Evolutionary conservation across 108 stramenopile species (phyloP).

Genomic region (Craspedostauros australis): DNA sequence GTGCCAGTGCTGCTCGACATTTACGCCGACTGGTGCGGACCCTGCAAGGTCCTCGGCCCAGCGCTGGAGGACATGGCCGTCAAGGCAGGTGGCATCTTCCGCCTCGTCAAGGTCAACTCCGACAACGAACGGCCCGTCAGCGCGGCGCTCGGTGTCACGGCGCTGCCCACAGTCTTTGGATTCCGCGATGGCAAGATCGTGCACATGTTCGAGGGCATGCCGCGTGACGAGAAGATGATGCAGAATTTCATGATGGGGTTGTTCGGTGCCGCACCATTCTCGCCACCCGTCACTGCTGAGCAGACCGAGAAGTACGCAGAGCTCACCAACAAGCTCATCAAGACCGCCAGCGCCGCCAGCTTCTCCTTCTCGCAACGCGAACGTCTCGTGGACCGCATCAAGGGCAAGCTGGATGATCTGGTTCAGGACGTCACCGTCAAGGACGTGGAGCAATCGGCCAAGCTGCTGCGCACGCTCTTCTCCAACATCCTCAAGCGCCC

Average conservation of each 20-base stretch:
- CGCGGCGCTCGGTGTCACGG: slow-evolving; percentile 68
- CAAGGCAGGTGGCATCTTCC: slow-evolving; percentile 73
- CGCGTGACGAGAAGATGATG: slow-evolving; percentile 57
- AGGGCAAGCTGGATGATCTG: slow-evolving; percentile 50
- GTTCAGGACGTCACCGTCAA: slow-evolving; percentile 47
- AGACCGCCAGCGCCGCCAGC: slow-evolving; percentile 56
- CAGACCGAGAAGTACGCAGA: slow-evolving; percentile 53
- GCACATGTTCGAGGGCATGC: slow-evolving; percentile 80
- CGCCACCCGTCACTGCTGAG: slow-evolving; percentile 53
- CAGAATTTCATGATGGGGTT: slow-evolving; percentile 81
- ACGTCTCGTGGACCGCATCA: slow-evolving; percentile 51
- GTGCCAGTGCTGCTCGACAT: slow-evolving; percentile 82
- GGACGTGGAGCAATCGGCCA: slow-evolving; percentile 68
- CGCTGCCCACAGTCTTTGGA: slow-evolving; percentile 82
- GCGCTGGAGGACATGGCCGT: slow-evolving; percentile 79
- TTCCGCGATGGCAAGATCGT: slow-evolving; percentile 74
- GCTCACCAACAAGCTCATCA: slow-evolving; percentile 56
- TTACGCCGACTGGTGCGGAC: slow-evolving; percentile 80
- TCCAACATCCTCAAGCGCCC: slow-evolving; percentile 69
- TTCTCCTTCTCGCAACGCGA: slow-evolving; percentile 79
- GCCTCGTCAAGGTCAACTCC: slow-evolving; percentile 82
- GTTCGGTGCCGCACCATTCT: slow-evolving; percentile 49
- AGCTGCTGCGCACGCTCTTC: slow-evolving; percentile 55
- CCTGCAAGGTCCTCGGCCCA: slow-evolving; percentile 79
- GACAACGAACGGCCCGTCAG: slow-evolving; percentile 69